Conservation (phyloP, 2,329 filamentous ascomycete species). For the Fusarium nisikadoi region DNA sequence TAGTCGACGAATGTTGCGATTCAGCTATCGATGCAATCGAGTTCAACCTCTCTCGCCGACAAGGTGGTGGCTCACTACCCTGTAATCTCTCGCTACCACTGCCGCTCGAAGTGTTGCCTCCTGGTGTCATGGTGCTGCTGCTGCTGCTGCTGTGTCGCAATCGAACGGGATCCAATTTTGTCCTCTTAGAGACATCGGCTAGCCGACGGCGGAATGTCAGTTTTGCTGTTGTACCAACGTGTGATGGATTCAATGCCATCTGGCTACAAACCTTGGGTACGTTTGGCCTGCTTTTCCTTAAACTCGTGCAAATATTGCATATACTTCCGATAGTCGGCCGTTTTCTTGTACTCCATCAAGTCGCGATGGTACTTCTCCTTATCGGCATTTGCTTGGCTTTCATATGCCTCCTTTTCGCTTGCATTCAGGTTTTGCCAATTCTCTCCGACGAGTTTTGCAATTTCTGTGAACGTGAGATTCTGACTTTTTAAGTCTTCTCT, state of each 20-base stretch:
- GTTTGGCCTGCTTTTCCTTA: conserved; percentile 74
- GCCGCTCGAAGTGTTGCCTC: conserved; percentile 51
- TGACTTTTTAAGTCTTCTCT: conserved; percentile 81
- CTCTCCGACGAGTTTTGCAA: conserved; percentile 84
- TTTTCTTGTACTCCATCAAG: conserved; percentile 81
- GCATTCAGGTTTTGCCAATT: conserved; percentile 79
- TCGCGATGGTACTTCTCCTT: conserved; percentile 83
- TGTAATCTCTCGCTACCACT: conserved; percentile 60
- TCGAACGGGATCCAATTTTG: conserved; percentile 56
- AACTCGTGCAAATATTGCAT: conserved; percentile 80
- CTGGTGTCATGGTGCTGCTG: conserved; percentile 51
- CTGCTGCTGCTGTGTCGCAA: conserved; percentile 53
- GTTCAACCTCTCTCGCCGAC: conserved; percentile 58
- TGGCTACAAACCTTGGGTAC: conserved; percentile 61
- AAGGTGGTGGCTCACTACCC: conserved; percentile 60
- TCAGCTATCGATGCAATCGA: conserved; percentile 60
- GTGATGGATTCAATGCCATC: background rate
- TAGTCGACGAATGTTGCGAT: conserved; percentile 55
- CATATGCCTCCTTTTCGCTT: conserved; percentile 76
- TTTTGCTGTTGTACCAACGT: background rate
- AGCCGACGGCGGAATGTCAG: conserved; percentile 4
- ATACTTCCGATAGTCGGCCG: conserved; percentile 74
- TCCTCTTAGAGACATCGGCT: conserved; percentile 59
- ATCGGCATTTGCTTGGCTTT: conserved; percentile 75
- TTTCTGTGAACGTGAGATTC: conserved; percentile 83